Evolutionary conservation across 2,329 filamentous ascomycete species (phyloP), one percentile per base, ranked within the genome.

Genomic region (Dryadomyces sulphureus): DNA sequence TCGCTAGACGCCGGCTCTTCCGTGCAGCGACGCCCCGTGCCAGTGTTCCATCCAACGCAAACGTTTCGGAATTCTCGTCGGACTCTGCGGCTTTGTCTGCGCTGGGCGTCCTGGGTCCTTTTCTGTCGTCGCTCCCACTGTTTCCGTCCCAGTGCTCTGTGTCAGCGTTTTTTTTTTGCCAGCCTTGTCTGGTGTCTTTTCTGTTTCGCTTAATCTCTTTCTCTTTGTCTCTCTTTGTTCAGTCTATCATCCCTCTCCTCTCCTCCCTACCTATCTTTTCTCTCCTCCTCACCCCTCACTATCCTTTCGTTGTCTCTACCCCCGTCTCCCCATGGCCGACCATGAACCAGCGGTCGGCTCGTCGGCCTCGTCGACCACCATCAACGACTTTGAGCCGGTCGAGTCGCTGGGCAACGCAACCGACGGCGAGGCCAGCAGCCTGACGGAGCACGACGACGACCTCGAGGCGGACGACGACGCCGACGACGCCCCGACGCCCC

Each of bases 371-470:
- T 47, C 42, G 20, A 25, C 24, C n/a, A 52, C 50, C 3, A 41
- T 49, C 22, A 39, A 25, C 2, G 43, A 24, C 36, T 41, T 43
- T 9, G 36, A 41, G 1, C n/a, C 46, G n/a, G 34, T 43, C 4
- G 32, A 38, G 38, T 24, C 14, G 8, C 3, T 14, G 21, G 24
- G n/a, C 54, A 45, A 41, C 30, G 43, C 12, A 7, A n/a, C 58
- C 32, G 24, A 44, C 16, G 16, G 16, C 34, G 34, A 36, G 8
- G 34, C 56, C 45, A 56, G 56, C 40, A 59, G 56, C 19, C 62
- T 74, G 53, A 66, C 65, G 40, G 62, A 71, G 52, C 60, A 75
- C 53, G 68, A 68, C 49, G 65, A 62, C 45, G 58, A 67, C 48
- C 61, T 65, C 52, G 47, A 49, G 38, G n/a, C n/a, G 4, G 39